phyloP scores from a whole-genome alignment of 768 basidiomycete genomes.

The Lactarius evosmus region DNA sequence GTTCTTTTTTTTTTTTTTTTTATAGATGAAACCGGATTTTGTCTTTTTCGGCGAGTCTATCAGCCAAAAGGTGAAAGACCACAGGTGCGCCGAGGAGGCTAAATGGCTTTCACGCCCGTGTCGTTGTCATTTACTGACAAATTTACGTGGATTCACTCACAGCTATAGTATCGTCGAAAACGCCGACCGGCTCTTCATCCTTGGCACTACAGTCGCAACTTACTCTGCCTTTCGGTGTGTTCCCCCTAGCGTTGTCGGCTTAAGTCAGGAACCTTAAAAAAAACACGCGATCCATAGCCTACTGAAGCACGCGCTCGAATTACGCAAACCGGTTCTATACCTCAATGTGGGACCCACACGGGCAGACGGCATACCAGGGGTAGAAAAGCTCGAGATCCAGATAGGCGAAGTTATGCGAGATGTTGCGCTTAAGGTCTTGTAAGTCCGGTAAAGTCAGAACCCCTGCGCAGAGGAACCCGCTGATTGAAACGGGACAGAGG shows the following conservation, averaged over 20 bases:
- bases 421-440: conserved; percentile 61
- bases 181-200: conserved; percentile 66
- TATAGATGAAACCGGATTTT: conserved; percentile 79
- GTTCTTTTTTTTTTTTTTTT: too few relatives aligned
- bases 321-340: conserved; percentile 73
- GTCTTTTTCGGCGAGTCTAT: conserved; percentile 93
- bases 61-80: conserved; percentile 54
- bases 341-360: conserved; percentile 88
- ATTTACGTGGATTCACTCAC: not conserved
- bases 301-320: conserved; percentile 72
- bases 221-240: conserved; percentile 84
- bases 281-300: conserved; percentile 46
- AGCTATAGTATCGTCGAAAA: conserved; percentile 59
- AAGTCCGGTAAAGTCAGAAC: conserved; percentile 32
- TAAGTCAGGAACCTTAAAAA: not conserved
- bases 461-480: not conserved
- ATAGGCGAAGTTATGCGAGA: conserved; percentile 71
- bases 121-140: conserved; percentile 7
- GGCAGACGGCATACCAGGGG: conserved; percentile 62
- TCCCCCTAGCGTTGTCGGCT: not conserved
- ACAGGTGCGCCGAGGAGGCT: conserved; percentile 49
- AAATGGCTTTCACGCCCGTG: not conserved
- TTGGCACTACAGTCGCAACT: conserved; percentile 91
- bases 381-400: conserved; percentile 77
- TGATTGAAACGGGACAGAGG: conserved; percentile 42